These are phyloP conservation scores for Rutidosis leptorrhynchoides DNA, from an alignment of 129 eudicot genomes.

Conservation along the genomic window DNA sequence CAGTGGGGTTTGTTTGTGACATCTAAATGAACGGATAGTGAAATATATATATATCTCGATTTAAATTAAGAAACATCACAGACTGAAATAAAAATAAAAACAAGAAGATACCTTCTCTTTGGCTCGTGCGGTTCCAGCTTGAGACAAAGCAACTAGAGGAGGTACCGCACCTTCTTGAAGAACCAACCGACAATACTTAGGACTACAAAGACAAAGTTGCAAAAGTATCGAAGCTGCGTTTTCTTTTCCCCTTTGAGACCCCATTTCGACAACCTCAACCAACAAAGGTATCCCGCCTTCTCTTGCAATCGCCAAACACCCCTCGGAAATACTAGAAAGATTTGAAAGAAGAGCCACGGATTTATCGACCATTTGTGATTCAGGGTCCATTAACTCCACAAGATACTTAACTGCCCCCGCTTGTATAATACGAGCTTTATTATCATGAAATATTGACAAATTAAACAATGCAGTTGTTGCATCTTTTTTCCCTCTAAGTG, in stretches of 20 bases:
- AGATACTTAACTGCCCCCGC: slow-evolving; percentile 84
- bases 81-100: not conserved
- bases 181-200: slow-evolving; percentile 76
- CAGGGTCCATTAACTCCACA: slow-evolving; percentile 63
- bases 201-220: slow-evolving; percentile 70
- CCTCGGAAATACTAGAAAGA: slow-evolving; percentile 65
- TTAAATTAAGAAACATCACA: not conserved
- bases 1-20: too few relatives aligned
- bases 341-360: slow-evolving; percentile 86
- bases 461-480: slow-evolving; percentile 91
- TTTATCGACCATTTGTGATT: slow-evolving; percentile 74
- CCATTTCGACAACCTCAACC: slow-evolving; percentile 82
- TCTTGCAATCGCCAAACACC: slow-evolving; percentile 63
- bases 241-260: slow-evolving; percentile 88
- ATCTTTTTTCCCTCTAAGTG: slow-evolving; percentile 86
- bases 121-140: slow-evolving; percentile 83
- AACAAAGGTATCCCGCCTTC: slow-evolving; percentile 78
- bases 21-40: too few relatives aligned
- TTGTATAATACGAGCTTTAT: slow-evolving; percentile 87
- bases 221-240: slow-evolving; percentile 79
- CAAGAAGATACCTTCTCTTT: slow-evolving; percentile 67
- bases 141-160: slow-evolving; percentile 86
- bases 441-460: slow-evolving; percentile 83
- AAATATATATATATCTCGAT: too few relatives aligned
- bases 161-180: slow-evolving; percentile 99